phyloP scores from a whole-genome alignment of 2,329 filamentous ascomycete genomes.

The Aplosporella prunicola region DNA sequence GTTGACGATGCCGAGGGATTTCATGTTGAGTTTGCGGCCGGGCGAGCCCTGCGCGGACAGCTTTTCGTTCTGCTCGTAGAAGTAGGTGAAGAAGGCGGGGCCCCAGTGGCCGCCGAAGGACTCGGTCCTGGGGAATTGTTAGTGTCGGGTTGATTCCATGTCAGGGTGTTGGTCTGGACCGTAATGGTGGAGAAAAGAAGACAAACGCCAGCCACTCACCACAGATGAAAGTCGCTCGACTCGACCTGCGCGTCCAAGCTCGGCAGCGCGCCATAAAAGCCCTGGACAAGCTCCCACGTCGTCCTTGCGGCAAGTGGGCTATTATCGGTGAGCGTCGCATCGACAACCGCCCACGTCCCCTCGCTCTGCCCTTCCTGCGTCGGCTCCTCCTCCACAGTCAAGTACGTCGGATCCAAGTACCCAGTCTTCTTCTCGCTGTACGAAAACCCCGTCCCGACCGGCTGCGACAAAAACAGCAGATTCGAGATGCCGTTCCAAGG shows the following conservation, averaged over 20 bases:
- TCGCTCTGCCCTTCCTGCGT: background rate
- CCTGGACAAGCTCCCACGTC: constrained; percentile 28
- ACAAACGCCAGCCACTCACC: no score
- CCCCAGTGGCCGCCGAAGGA: constrained; percentile 51
- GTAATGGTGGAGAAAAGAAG: no score
- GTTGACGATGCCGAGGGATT: constrained; percentile 19
- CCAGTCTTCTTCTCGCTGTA: constrained; percentile 20
- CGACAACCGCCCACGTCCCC: constrained; percentile 20
- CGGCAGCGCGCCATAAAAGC: constrained; percentile 25
- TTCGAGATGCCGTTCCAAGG: constrained; percentile 30
- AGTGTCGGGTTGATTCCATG: background rate
- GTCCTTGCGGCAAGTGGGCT: constrained; percentile 26
- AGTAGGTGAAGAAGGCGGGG: constrained; percentile 46
- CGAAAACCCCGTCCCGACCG: constrained; percentile 29
- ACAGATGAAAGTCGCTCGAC: constrained; percentile 45
- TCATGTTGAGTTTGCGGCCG: constrained; percentile 25
- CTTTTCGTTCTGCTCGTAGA: constrained; percentile 47
- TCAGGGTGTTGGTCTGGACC: no score
- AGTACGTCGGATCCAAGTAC: background rate
- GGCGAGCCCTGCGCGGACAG: constrained; percentile 24
- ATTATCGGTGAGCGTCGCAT: constrained; percentile 39
- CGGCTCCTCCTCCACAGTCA: background rate
- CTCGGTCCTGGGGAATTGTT: constrained; percentile 20
- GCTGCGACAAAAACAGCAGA: constrained; percentile 31
- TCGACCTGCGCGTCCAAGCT: constrained; percentile 42